Evolutionary conservation across 768 basidiomycete species (phyloP), one percentile per base, ranked within the genome.

Genomic region (Pisolithus marmoratus): DNA sequence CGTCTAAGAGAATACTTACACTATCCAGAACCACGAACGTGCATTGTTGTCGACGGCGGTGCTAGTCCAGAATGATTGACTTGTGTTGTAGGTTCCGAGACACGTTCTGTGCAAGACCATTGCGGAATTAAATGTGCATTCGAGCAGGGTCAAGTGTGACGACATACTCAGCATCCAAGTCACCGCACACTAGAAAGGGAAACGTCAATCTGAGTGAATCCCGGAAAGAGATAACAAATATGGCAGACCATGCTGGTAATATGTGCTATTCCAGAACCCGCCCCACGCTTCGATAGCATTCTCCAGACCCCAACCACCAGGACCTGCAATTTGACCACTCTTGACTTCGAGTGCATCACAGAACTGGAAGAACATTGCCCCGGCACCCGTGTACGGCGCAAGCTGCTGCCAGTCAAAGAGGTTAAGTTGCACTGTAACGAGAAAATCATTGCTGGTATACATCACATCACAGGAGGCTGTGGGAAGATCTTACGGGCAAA

Each of bases 21-120:
- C 78, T 60, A 85, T 79, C 87, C 87, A 88, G 51, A 70, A 66
- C 85, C 86, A 90, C 3, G 86, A 85, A 22, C 87, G 77, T 4
- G 54, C 56, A 0, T 71, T 52, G 53, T 88, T 81, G 62, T 86
- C 69, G 36, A 88, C 65, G 5, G 71, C 64, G 2, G 72, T 81
- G 54, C 83, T 68, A 12, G 82, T 83, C 69, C 73, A 89, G 63
- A 59, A 78, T 1, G 64, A 46, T 47, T 61, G 54, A 19, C 55
- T 70, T 2, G 69, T 34, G 52, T 78, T 54, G 46, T 78, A 76
- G 4, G 72, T 67, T 9, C 76, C 75, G 20, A 78, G 60, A 45
- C 74, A 76, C 7, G 67, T 61, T 48, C 65, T 64, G 12, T 17
- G 34, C 38, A 41, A 2, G 3, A 68, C 70, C 4, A 74, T 74